A percentile compares a stretch with the other conserved stretches of the same genome.
Evolutionary conservation across 179 eudicot genomes (phyloP).

Genomic region (Spinacia oleracea): DNA sequence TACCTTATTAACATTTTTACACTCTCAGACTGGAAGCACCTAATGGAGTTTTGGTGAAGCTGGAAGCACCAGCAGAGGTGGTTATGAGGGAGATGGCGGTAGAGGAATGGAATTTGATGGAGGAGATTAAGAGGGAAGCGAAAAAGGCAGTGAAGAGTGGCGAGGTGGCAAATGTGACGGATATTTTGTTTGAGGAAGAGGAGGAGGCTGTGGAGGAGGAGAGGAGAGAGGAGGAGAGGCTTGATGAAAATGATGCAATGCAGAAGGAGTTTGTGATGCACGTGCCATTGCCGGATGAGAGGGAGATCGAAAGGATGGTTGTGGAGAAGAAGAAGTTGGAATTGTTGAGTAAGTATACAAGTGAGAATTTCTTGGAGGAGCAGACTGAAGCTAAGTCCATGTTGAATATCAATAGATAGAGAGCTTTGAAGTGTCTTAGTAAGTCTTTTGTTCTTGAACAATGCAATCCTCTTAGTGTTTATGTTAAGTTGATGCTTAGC

Average conservation of each 20-base stretch:
- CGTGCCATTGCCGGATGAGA: slow-evolving; percentile 85
- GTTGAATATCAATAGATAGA: slow-evolving; percentile 46
- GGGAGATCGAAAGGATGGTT: slow-evolving; percentile 86
- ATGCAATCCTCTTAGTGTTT: background rate
- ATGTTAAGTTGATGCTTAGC: background rate
- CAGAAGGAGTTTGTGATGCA: slow-evolving; percentile 80
- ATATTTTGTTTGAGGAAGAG: slow-evolving; percentile 73
- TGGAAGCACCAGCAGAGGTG: slow-evolving; percentile 76
- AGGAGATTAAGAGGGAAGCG: slow-evolving; percentile 84
- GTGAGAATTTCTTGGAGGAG: slow-evolving; percentile 74
- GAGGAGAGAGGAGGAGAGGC: slow-evolving; percentile 36
- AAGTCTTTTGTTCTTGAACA: slow-evolving; percentile 8
- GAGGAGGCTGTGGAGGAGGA: slow-evolving; percentile 90
- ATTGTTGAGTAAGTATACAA: slow-evolving; percentile 73
- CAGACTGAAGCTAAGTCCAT: slow-evolving; percentile 68
- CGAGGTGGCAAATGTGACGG: slow-evolving; percentile 53
- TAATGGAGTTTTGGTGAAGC: slow-evolving; percentile 71
- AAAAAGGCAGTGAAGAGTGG: slow-evolving; percentile 79
- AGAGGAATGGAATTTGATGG: slow-evolving; percentile 77
- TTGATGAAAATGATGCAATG: slow-evolving; percentile 46
- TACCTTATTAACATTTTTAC: no score
- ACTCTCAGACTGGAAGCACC: no score
- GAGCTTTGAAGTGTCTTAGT: background rate
- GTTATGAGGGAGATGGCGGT: slow-evolving; percentile 73
- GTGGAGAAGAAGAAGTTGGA: slow-evolving; percentile 96